Evolutionary conservation across 2,329 filamentous ascomycete genomes (phyloP).

Genomic region (Colletotrichum sp.): DNA sequence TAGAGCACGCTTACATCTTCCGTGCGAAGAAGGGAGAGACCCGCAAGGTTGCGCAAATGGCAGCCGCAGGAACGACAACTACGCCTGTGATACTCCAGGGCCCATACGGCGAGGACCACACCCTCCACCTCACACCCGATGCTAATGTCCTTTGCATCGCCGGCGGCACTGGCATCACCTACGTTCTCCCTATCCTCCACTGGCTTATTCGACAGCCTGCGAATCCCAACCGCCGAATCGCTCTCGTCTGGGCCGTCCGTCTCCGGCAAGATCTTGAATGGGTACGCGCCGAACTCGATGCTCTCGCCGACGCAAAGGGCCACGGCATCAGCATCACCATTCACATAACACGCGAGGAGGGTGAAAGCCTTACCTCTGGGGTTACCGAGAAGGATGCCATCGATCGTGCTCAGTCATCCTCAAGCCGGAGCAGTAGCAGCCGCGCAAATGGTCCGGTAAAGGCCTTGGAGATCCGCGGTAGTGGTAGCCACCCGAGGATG

Average conservation of each 20-base stretch:
- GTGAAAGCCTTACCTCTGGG: not conserved
- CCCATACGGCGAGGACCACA: constrained; percentile 61
- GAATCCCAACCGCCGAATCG: constrained; percentile 29
- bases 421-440: constrained; percentile 58
- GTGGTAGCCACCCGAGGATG: constrained; percentile 53
- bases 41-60: constrained; percentile 53
- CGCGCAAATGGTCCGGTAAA: constrained; percentile 44
- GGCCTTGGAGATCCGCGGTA: constrained; percentile 14
- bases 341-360: not conserved
- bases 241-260: constrained; percentile 68
- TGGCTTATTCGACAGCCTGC: constrained; percentile 28
- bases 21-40: constrained; percentile 66
- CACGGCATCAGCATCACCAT: not conserved
- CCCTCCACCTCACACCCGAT: constrained; percentile 42
- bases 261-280: constrained; percentile 28
- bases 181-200: constrained; percentile 46
- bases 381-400: not conserved
- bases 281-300: not conserved
- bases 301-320: not conserved
- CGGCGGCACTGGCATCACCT: constrained; percentile 45
- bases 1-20: constrained; percentile 62
- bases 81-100: constrained; percentile 67
- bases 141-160: constrained; percentile 46
- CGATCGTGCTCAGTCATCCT: constrained; percentile 24
- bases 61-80: constrained; percentile 30